Evolutionary conservation across 2,329 filamentous ascomycete genomes (phyloP).

Genomic region (Chaetomiaceae sp.): DNA sequence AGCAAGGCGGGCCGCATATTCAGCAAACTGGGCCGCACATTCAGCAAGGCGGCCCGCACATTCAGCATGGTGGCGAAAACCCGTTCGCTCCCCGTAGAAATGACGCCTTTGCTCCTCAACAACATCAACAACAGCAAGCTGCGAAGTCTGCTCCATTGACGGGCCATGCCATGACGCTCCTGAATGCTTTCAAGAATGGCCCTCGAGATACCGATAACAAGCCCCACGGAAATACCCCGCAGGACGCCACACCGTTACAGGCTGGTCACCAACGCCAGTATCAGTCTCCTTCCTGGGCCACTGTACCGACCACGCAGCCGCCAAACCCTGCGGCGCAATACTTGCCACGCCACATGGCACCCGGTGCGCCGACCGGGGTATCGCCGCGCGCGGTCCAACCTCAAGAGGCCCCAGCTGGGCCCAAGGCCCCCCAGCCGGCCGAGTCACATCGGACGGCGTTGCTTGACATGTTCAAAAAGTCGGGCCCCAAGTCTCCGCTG

Average conservation of each 20-base stretch:
- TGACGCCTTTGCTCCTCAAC: conserved; percentile 21
- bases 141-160: conserved; percentile 27
- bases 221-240: conserved; percentile 10
- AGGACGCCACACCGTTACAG: conserved; percentile 6
- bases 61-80: conserved; percentile 1
- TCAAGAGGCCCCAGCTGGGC: conserved; percentile 4
- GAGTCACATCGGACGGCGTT: conserved; percentile 45
- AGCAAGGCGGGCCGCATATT: conserved; percentile 1
- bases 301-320: conserved; percentile 9
- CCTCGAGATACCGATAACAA: conserved; percentile 13
- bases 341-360: conserved; percentile 19
- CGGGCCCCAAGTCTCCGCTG: conserved; percentile 27
- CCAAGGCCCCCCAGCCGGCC: conserved; percentile 24
- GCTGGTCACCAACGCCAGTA: conserved; percentile 11
- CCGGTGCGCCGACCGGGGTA: conserved; percentile 10
- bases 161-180: conserved; percentile 34
- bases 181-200: conserved; percentile 38
- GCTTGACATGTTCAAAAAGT: conserved; percentile 51
- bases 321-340: conserved; percentile 21
- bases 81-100: conserved; percentile 2
- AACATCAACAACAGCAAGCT: conserved; percentile 24
- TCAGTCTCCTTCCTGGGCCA: conserved; percentile 15
- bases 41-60: neutral
- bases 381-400: conserved; percentile 13
- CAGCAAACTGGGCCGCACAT: conserved; percentile 27